phyloP scores from a whole-genome alignment of 176 grass and related monocot genomes.

The Phoenix dactylifera region DNA sequence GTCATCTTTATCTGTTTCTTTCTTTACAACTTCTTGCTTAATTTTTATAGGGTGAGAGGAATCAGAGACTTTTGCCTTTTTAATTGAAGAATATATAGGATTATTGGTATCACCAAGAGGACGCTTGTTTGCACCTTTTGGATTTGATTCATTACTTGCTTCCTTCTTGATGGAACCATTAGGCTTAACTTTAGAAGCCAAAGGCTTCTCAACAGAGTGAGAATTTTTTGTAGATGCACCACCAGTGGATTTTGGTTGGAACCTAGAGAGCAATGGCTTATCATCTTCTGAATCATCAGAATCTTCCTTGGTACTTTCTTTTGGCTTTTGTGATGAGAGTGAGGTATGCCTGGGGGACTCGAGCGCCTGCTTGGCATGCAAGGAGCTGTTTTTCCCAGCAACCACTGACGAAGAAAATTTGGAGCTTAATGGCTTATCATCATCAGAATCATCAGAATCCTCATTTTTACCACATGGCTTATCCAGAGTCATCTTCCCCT shows the following conservation, averaged over 20 bases:
- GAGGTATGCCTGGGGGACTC: neutral
- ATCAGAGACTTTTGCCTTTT: conserved; percentile 54
- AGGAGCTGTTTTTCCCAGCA: conserved; percentile 1
- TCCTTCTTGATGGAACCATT: conserved; percentile 36
- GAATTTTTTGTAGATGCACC: conserved; percentile 6
- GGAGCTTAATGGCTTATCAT: conserved; percentile 44
- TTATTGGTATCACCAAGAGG: conserved; percentile 29
- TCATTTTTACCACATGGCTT: conserved; percentile 26
- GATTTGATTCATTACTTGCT: conserved; percentile 8
- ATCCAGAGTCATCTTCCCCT: neutral
- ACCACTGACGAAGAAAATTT: conserved; percentile 19
- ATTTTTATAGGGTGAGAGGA: conserved; percentile 13
- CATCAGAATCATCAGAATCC: conserved; percentile 47
- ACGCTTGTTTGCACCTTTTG: conserved; percentile 50
- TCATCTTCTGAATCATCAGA: conserved; percentile 94
- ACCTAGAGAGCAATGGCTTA: conserved; percentile 60
- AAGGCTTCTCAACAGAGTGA: neutral
- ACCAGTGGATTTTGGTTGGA: conserved; percentile 26
- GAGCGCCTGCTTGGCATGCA: neutral
- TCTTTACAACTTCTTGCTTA: conserved; percentile 21
- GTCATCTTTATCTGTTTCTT: conserved; percentile 38
- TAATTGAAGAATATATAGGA: conserved; percentile 39
- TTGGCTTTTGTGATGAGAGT: conserved; percentile 1
- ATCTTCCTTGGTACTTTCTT: neutral
- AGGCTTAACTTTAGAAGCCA: conserved; percentile 4